Conservation (phyloP, 2,329 filamentous ascomycete genomes). For the Scedosporium aurantiacum region DNA sequence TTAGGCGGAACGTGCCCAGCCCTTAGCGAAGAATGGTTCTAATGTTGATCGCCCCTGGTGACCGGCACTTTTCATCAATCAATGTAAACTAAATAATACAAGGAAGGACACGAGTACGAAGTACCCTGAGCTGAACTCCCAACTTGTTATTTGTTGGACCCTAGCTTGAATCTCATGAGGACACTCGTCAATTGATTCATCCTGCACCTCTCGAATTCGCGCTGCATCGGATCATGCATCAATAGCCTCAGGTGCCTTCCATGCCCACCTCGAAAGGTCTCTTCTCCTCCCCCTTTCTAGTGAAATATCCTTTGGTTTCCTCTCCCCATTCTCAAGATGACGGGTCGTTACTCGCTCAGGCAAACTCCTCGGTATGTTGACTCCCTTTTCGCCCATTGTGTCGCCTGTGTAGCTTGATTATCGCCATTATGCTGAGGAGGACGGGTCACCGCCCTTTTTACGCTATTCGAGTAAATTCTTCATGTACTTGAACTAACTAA, state of each 20-base stretch:
- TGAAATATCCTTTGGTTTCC: not conserved
- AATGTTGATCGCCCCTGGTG: not conserved
- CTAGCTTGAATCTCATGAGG: not conserved
- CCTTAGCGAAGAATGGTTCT: not conserved
- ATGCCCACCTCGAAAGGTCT: not conserved
- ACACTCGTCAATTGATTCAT: not conserved
- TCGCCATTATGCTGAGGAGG: not conserved
- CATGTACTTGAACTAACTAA: not conserved
- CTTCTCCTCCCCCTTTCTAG: not conserved
- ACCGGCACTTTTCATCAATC: not conserved
- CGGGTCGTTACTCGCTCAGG: slow-evolving; percentile 26
- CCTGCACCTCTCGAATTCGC: not conserved
- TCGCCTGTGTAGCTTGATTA: not conserved
- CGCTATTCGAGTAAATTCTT: not conserved
- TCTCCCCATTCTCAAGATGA: slow-evolving; percentile 17
- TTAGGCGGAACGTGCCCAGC: not conserved
- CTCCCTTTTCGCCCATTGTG: not conserved
- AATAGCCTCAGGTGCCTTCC: not conserved
- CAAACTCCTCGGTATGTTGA: slow-evolving; percentile 25
- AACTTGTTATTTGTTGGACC: not conserved
- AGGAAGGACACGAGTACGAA: too few species aligned
- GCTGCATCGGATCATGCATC: not conserved
- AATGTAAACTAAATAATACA: not conserved
- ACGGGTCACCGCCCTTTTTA: not conserved
- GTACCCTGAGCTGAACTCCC: not conserved